Evolutionary conservation across 2,329 filamentous ascomycete genomes (phyloP), one percentile per base, ranked within the genome.

Genomic region (Lojkania enalia): DNA sequence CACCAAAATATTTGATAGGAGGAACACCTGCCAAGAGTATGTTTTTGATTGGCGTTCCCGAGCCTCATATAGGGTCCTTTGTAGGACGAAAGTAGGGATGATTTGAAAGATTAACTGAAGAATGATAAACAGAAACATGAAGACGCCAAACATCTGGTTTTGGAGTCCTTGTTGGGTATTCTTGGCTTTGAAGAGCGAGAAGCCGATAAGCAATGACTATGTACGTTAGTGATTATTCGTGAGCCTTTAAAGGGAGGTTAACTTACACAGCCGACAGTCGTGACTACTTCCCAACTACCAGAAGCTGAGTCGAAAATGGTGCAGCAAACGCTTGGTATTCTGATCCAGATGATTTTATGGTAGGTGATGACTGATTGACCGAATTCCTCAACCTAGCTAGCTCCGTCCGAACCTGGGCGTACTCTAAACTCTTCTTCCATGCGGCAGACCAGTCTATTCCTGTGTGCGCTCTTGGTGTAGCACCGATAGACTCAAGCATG

Each of bases 21-120:
- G 78, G 69, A 90, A 90, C 0, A 79, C 84, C 53, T 82, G 77
- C 87, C 87, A 90, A 0, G 83, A 87, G 71, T 90, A 91, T 0
- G 83, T 77, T 60, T 88, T 88, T 65, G 79, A 82, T 0, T 84
- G 79, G 3, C 79, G 73, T 56, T 84, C 80, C 43, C 80, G 79
- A 11, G 75, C 78, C 65, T 83, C 80, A 64, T 83, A 83, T 3
- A 84, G 69, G 2, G 77, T 74, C 37, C 80, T 75, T 57, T 83
- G 79, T 2, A 77, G 79, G 37, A 80, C 72, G 59, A 83, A 84
- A 32, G 78, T 70, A 2, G 81, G 81, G 70, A 82, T 80, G 51
- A 83, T 81, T 54, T 81, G 52, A 20, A n/a, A 9, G 36, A 27
- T 29, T 18, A 71, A 42, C 74, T 9, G n/a, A n/a, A 27, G 7